phyloP scores from a whole-genome alignment of 106 monocot genomes.

The Narthecium ossifragum region DNA sequence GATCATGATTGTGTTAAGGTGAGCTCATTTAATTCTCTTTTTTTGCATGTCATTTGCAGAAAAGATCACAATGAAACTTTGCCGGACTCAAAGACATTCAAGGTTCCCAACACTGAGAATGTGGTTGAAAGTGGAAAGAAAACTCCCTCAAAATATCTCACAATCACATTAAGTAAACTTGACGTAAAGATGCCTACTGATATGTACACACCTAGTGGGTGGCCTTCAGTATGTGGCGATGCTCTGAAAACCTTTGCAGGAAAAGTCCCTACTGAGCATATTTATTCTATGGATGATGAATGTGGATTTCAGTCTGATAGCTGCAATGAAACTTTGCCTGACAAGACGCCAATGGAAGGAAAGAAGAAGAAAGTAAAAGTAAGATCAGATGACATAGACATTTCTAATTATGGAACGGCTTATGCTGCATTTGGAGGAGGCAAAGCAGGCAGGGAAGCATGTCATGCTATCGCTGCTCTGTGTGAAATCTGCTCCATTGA shows the following conservation, averaged over 20 bases:
- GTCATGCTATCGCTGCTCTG: conserved; percentile 87
- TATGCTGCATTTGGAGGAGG: conserved; percentile 78
- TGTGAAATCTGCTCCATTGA: conserved; percentile 95
- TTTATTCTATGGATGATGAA: conserved; percentile 32
- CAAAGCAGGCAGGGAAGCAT: conserved; percentile 64
- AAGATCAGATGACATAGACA: conserved; percentile 11
- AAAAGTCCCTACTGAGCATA: conserved; percentile 45
- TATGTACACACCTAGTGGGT: conserved; percentile 70
- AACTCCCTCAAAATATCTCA: conserved; percentile 51
- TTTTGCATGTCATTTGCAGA: conserved; percentile 33
- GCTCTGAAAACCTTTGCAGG: conserved; percentile 74
- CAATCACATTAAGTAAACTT: conserved; percentile 53
- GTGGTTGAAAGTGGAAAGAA: conserved; percentile 61
- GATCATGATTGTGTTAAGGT: too few relatives aligned
- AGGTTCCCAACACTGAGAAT: conserved; percentile 69
- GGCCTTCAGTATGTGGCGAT: conserved; percentile 92
- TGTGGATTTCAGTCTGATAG: conserved; percentile 12
- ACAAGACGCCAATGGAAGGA: neutral
- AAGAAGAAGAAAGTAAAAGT: conserved; percentile 3
- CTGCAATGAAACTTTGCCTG: conserved; percentile 3
- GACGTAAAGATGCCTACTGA: conserved; percentile 40
- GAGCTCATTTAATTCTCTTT: too few relatives aligned
- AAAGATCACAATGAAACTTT: conserved; percentile 41
- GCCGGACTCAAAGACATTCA: conserved; percentile 51
- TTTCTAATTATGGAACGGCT: conserved; percentile 69